A percentile compares a stretch with the other conserved stretches of the same genome.
Conservation (phyloP, 768 basidiomycete species). For the Rhizopogon vesiculosus region DNA sequence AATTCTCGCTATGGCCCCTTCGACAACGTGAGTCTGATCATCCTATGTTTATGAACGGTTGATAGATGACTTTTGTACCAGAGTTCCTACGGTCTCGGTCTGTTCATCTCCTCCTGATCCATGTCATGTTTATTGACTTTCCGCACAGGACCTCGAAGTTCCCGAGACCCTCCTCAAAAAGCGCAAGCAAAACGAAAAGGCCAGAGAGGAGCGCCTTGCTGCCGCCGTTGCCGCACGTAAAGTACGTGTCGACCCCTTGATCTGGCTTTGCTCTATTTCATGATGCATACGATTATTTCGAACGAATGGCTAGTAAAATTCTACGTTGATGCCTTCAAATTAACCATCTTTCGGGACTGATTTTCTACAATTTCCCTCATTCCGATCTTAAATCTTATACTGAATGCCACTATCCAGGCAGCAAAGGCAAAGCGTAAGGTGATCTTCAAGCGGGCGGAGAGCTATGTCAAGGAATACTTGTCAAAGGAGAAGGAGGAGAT, state of each 20-base stretch:
- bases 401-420: slow-evolving; percentile 44
- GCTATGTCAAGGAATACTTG: slow-evolving; percentile 96
- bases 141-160: slow-evolving; percentile 80
- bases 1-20: slow-evolving; percentile 41
- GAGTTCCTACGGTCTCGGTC: slow-evolving; percentile 46
- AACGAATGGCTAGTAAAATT: slow-evolving; percentile 69
- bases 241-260: slow-evolving; percentile 44
- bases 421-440: slow-evolving; percentile 90
- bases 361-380: not conserved
- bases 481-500: slow-evolving; percentile 94
- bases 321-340: slow-evolving; percentile 73
- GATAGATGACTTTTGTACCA: slow-evolving; percentile 11
- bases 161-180: slow-evolving; percentile 99
- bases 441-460: slow-evolving; percentile 98
- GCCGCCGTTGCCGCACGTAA: slow-evolving; percentile 84
- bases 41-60: not conserved
- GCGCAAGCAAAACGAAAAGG: slow-evolving; percentile 97
- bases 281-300: slow-evolving; percentile 85
- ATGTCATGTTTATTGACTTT: slow-evolving; percentile 10
- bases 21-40: slow-evolving; percentile 44
- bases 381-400: slow-evolving; percentile 5
- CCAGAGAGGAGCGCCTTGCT: slow-evolving; percentile 86
- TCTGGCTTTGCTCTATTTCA: slow-evolving; percentile 24
- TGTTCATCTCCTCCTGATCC: slow-evolving; percentile 13
- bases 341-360: slow-evolving; percentile 86